Base-by-base conservation (phyloP, 2,329 filamentous ascomycete genomes). In the Blumeria hordei region DNA sequence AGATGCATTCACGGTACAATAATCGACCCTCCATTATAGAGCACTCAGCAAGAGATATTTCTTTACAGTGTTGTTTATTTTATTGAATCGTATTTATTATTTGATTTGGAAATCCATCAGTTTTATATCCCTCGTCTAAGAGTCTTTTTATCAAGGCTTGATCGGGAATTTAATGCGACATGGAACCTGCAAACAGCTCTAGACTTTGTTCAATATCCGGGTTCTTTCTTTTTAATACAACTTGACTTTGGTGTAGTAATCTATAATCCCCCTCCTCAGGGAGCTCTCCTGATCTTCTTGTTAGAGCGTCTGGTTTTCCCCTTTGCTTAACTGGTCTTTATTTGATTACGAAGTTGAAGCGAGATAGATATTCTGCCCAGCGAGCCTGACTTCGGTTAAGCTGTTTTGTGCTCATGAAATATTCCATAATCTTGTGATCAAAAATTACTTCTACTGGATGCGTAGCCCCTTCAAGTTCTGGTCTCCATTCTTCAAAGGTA, bases 381-480 rank as follows among this genome's bases (percentile, higher is more conserved):
- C 60, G 11, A 12, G 57, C 60, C 57, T 65, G 58, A 28, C 61
- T 39, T n/a, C 56, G 5, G 44, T 58, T 63, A 8, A 66, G 53
- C 10, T 59, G 12, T 51, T 62, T 62, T 7, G 53, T 62, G 10
- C 55, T 59, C n/a, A 59, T 61, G 52, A 67, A 66, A 28, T 58
- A 56, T 34, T 54, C 47, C 0, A 66, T 55, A 54, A 64, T 64
- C 21, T 64, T 59, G 34, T 66, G 57, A 57, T 64, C 58, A 1
- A 34, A 60, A 4, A 60, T 33, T 5, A 65, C 55, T 3, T 55
- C 12, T 21, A 64, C 45, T 18, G 4, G 10, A 14, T 56, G 18
- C 32, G 49, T 21, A 0, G 47, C 28, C 21, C 57, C 55, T 55
- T 60, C 53, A 2, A 64, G 55, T 16, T 65, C 54, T 11, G 33